phyloP scores from a whole-genome alignment of 2,329 filamentous ascomycete genomes.

The Sordariomycetes sp. region DNA sequence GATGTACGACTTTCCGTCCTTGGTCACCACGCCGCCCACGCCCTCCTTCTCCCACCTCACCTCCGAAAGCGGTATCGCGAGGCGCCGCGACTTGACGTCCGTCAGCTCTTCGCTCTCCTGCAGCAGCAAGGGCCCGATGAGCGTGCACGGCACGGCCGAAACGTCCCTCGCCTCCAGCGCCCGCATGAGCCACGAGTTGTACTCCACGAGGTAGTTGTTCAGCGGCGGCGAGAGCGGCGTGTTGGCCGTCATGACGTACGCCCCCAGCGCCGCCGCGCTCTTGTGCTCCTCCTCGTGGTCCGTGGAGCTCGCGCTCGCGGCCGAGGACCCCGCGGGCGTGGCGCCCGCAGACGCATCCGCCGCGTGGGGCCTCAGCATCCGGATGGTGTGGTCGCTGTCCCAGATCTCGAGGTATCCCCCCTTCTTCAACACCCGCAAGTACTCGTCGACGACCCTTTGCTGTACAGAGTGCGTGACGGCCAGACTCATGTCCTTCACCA shows the following conservation, averaged over 20 bases:
- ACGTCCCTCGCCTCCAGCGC: slow-evolving; percentile 61
- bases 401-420: slow-evolving; percentile 77
- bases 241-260: slow-evolving; percentile 70
- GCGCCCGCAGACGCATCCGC: slow-evolving; percentile 14
- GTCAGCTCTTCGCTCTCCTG: slow-evolving; percentile 63
- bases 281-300: slow-evolving; percentile 42
- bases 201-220: slow-evolving; percentile 71
- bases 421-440: slow-evolving; percentile 60
- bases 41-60: slow-evolving; percentile 78
- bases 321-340: slow-evolving; percentile 5
- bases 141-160: slow-evolving; percentile 63
- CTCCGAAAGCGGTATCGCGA: slow-evolving; percentile 79
- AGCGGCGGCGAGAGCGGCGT: slow-evolving; percentile 71
- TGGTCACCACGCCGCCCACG: slow-evolving; percentile 47
- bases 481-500: slow-evolving; percentile 73
- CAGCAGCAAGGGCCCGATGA: slow-evolving; percentile 63
- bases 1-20: slow-evolving; percentile 46
- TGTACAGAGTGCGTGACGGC: slow-evolving; percentile 46
- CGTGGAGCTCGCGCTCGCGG: slow-evolving; percentile 10
- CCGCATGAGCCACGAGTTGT: slow-evolving; percentile 69
- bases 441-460: slow-evolving; percentile 51
- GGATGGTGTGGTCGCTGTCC: slow-evolving; percentile 77
- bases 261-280: slow-evolving; percentile 56
- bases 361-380: slow-evolving; percentile 64
- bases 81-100: slow-evolving; percentile 57